A percentile compares a stretch with the other conserved stretches of the same genome.
These are phyloP conservation scores for Penicillium sp. DNA, from an alignment of 2,329 filamentous ascomycete genomes.

Conservation along the genomic window DNA sequence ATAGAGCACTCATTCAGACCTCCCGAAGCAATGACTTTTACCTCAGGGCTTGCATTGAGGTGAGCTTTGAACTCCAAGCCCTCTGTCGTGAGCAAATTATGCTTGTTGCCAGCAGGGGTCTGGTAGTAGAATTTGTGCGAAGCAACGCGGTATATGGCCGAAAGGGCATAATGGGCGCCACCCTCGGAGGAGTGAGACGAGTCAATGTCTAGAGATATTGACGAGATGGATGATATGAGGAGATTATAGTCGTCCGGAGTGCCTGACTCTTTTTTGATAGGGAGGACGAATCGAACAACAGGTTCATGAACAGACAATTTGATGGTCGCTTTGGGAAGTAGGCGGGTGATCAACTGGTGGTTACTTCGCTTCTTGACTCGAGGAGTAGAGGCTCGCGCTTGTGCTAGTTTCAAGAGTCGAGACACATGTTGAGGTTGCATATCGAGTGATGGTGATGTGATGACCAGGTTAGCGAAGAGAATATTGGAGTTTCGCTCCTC, in stretches of 20 bases:
- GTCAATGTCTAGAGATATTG: constrained; percentile 87
- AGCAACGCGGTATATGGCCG: constrained; percentile 77
- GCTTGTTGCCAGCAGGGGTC: constrained; percentile 75
- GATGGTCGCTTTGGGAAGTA: constrained; percentile 89
- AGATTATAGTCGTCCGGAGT: constrained; percentile 83
- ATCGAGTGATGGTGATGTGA: constrained; percentile 93
- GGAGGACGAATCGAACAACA: constrained; percentile 84
- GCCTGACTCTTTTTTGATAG: constrained; percentile 64
- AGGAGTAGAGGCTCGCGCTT: constrained; percentile 51
- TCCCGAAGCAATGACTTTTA: constrained; percentile 77
- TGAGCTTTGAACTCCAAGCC: constrained; percentile 84
- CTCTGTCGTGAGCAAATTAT: constrained; percentile 85
- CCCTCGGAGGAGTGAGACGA: constrained; percentile 89
- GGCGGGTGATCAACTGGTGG: constrained; percentile 76
- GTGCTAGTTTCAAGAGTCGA: constrained; percentile 74
- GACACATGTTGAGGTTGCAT: constrained; percentile 90
- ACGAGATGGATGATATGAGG: constrained; percentile 92
- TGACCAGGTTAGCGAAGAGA: constrained; percentile 90
- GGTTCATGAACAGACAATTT: constrained; percentile 97
- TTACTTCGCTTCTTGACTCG: constrained; percentile 47
- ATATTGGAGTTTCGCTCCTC: constrained; percentile 94
- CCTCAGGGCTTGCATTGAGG: constrained; percentile 79
- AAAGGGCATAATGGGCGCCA: constrained; percentile 82
- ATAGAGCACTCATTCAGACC: constrained; percentile 84
- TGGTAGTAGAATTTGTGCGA: constrained; percentile 94